Evolutionary conservation across 2,329 filamentous ascomycete genomes (phyloP).

Genomic region (Paecilomyces fulvus): DNA sequence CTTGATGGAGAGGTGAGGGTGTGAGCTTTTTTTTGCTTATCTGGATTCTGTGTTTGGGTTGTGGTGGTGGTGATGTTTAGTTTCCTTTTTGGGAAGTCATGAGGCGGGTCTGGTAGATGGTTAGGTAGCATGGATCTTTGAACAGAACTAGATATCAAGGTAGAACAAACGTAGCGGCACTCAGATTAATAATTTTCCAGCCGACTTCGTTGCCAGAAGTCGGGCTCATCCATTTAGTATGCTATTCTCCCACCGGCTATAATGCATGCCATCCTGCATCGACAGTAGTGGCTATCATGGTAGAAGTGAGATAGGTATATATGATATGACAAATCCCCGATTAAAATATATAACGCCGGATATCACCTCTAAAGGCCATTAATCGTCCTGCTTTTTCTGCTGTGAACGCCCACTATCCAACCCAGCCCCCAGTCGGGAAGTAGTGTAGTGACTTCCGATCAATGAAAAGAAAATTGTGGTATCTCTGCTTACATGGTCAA

Average conservation of each 20-base stretch:
- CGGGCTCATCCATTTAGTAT: not conserved
- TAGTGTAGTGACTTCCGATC: not conserved
- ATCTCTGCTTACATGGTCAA: constrained; percentile 16
- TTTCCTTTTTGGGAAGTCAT: too few species aligned
- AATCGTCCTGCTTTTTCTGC: not conserved
- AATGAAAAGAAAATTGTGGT: constrained; percentile 17
- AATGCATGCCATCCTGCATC: not conserved
- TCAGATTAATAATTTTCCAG: too few species aligned
- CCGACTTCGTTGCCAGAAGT: not conserved
- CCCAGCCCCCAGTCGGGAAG: not conserved
- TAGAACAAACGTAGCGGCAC: too few species aligned
- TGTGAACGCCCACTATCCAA: not conserved
- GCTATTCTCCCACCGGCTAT: not conserved
- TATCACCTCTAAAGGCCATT: not conserved
- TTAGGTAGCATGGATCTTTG: not conserved
- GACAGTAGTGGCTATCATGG: not conserved
- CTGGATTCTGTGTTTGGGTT: too few species aligned
- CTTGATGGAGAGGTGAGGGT: too few species aligned
- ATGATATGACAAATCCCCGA: not conserved
- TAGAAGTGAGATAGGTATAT: not conserved
- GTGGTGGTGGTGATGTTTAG: too few species aligned
- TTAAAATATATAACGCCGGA: not conserved
- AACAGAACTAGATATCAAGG: not conserved
- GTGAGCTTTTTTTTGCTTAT: too few species aligned
- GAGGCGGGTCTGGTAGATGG: not conserved